These are phyloP conservation scores for Candida pini DNA, from an alignment of 805 yeast species.

Conservation along the genomic window DNA sequence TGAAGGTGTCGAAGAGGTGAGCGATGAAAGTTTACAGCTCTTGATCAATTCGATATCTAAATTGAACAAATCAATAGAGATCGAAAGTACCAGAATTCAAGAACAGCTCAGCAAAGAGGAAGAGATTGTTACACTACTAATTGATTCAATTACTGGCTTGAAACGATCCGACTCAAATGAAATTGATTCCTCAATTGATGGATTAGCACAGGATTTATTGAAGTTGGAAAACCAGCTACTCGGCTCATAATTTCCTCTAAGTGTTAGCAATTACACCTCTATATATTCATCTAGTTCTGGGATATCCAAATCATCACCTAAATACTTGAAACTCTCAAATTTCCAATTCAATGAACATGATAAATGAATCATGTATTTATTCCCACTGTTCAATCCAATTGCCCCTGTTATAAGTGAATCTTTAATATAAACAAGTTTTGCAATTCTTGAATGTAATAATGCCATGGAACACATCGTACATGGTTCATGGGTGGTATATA, in stretches of 20 bases:
- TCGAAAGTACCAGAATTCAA: slow-evolving; percentile 20
- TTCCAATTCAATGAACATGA: slow-evolving; percentile 78
- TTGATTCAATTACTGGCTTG: slow-evolving; percentile 27
- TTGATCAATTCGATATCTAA: slow-evolving; percentile 20
- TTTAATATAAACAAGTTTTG: slow-evolving; percentile 56
- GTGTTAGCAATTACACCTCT: slow-evolving; percentile 12
- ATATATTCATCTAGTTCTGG: slow-evolving; percentile 19
- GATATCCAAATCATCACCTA: slow-evolving; percentile 9
- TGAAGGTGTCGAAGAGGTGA: slow-evolving; percentile 5
- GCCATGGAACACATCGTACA: slow-evolving; percentile 98
- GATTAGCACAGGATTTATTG: slow-evolving; percentile 12
- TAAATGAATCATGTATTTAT: slow-evolving; percentile 69
- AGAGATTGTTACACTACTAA: slow-evolving; percentile 18
- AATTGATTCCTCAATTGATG: slow-evolving; percentile 14
- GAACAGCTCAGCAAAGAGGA: slow-evolving; percentile 10
- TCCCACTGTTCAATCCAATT: slow-evolving; percentile 50
- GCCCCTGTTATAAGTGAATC: slow-evolving; percentile 49
- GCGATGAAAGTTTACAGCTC: slow-evolving; percentile 13
- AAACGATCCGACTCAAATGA: slow-evolving; percentile 22
- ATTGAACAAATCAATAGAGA: slow-evolving; percentile 25
- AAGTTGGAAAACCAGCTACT: slow-evolving; percentile 14
- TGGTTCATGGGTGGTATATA: slow-evolving; percentile 91
- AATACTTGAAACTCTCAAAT: slow-evolving; percentile 45
- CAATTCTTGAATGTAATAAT: slow-evolving; percentile 79
- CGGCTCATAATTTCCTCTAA: background rate